Base-by-base conservation (phyloP, 495 filamentous ascomycete species). In the Hyaloscypha hepaticicola region DNA sequence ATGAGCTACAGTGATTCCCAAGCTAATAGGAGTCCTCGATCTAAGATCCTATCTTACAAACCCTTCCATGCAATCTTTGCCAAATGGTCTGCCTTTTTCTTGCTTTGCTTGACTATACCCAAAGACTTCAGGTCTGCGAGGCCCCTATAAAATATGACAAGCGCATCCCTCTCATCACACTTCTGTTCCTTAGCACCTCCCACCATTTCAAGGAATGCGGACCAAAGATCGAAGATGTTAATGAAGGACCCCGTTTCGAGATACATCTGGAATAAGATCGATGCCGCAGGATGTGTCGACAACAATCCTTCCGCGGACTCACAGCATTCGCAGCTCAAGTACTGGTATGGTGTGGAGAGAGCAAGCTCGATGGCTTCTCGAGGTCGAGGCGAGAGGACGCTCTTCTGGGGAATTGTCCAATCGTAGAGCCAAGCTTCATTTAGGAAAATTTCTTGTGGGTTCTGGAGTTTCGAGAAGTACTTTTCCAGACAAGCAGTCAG, bases 61-160 rank as follows among this genome's bases (percentile, higher is more conserved):
- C 71, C 71, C 33, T 70, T 70, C 71, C 71, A 73, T 26, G 38
- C 33, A 9, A 91, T 76, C 77, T 97, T 98, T 21, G 91, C 88
- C 67, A 97, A 76, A 77, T 97, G 93, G 73, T 97, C 95, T 14
- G 85, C 83, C 82, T 95, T 96, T 82, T 93, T 97, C 76, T 87
- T 90, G 70, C 88, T 98, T 66, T 82, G 82, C 77, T 95, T 97
- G 33, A 97, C 80, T 79, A 97, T 87, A 22, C 94, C 94, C 77
- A 98, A 80, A 50, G 84, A 81, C 76, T 85, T 89, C 71, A 99
- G 73, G 72, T 98, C 96, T 8, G 93, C 92, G 61, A 97, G 70
- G 5, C 82, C 89, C 55, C 85, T 80, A 73, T 96, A 96, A 75
- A 97, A 99, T 58, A 89, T 77, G 22, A 89, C 80, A 75, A 92